phyloP scores from a whole-genome alignment of 2,329 filamentous ascomycete genomes.

The Lecanicillium sp. region DNA sequence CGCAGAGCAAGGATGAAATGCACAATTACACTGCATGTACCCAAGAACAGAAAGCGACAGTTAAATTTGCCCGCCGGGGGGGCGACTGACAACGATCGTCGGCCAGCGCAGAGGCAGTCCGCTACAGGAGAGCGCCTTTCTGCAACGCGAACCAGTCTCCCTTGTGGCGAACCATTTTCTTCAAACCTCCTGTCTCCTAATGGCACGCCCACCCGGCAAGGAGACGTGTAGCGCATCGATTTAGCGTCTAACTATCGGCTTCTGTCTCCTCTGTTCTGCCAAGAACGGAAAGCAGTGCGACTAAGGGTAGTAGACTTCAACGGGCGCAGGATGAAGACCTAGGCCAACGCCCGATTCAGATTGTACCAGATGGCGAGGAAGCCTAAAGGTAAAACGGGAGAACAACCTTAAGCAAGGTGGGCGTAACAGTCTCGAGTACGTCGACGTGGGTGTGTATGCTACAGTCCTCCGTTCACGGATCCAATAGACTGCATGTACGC shows the following conservation, averaged over 20 bases:
- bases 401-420: no score
- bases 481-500: no score
- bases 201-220: neutral
- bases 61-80: no score
- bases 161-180: neutral
- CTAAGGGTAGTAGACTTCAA: no score
- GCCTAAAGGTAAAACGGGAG: no score
- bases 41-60: no score
- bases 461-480: no score
- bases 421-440: no score
- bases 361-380: neutral
- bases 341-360: neutral
- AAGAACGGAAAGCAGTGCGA: conserved; percentile 7
- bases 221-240: neutral
- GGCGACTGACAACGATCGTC: neutral
- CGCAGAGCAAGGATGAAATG: no score
- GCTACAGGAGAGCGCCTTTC: no score
- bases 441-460: neutral
- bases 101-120: neutral
- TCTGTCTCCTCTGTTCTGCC: neutral
- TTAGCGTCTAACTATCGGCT: conserved; percentile 10
- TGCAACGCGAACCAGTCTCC: conserved; percentile 1
- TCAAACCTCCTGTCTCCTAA: neutral
- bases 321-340: no score
- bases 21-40: no score